Conservation (phyloP, 768 basidiomycete species). For the Clitopilus hobsonii region DNA sequence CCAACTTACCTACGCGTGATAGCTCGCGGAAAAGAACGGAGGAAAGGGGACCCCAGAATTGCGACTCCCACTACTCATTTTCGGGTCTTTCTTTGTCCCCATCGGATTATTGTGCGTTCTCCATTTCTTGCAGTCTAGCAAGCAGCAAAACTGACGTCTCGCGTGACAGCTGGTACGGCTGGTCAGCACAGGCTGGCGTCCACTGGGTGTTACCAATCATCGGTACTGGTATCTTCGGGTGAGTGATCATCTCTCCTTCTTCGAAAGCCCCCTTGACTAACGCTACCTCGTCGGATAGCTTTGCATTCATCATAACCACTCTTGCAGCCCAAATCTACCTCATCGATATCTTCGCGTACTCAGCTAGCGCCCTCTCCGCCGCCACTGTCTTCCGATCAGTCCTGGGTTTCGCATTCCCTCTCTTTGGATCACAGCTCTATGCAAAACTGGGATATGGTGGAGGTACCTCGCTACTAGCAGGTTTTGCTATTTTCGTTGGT, state of each 20-base stretch:
- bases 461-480: constrained; percentile 40
- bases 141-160: too few species aligned
- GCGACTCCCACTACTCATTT: constrained; percentile 61
- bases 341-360: constrained; percentile 66
- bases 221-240: constrained; percentile 50
- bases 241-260: constrained; percentile 59
- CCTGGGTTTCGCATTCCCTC: constrained; percentile 61
- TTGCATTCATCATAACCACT: constrained; percentile 22
- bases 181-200: constrained; percentile 55
- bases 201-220: constrained; percentile 76
- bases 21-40: too few species aligned
- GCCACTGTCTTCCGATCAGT: constrained; percentile 60
- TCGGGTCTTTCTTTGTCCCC: constrained; percentile 62
- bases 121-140: neutral
- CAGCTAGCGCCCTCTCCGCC: constrained; percentile 62
- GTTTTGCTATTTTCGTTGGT: constrained; percentile 40
- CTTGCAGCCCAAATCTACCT: constrained; percentile 66
- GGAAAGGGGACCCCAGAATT: constrained; percentile 66
- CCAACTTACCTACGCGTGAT: too few species aligned
- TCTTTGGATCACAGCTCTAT: constrained; percentile 61
- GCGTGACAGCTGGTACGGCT: constrained; percentile 75
- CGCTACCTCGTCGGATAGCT: neutral
- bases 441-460: constrained; percentile 47
- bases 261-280: constrained; percentile 13
- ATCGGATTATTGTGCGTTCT: constrained; percentile 36